phyloP scores from a whole-genome alignment of 306 rosid genomes.

The Hylodesmum podocarpum region DNA sequence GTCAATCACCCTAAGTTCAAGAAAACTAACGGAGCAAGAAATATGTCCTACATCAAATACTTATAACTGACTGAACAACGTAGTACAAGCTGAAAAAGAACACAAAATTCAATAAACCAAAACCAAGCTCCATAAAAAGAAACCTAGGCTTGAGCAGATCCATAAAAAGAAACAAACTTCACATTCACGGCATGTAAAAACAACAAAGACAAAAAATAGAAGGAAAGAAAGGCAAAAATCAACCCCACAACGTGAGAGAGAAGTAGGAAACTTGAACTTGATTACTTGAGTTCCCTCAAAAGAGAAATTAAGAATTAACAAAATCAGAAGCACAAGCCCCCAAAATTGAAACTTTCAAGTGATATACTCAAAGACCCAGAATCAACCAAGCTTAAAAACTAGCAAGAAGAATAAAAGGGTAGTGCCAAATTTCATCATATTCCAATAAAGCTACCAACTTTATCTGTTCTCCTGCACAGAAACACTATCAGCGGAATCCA shows the following conservation, averaged over 20 bases:
- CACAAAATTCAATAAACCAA: neutral
- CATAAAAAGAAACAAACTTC: conserved; percentile 11
- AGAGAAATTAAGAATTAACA: conserved; percentile 26
- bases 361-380: conserved; percentile 20
- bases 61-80: neutral
- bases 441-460: conserved; percentile 62
- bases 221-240: conserved; percentile 11
- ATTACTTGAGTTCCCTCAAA: conserved; percentile 25
- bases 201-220: neutral
- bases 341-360: conserved; percentile 28
- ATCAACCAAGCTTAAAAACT: conserved; percentile 34
- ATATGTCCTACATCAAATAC: neutral
- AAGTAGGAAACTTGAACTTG: conserved; percentile 26
- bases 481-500: conserved; percentile 59
- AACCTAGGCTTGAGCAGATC: conserved; percentile 33
- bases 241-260: conserved; percentile 6
- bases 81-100: neutral
- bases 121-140: conserved; percentile 10
- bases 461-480: conserved; percentile 26
- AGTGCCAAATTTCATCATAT: conserved; percentile 40
- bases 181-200: conserved; percentile 20
- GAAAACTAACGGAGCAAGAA: conserved; percentile 12
- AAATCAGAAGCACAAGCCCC: conserved; percentile 22
- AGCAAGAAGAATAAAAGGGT: conserved; percentile 34
- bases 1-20: conserved; percentile 18